Base-by-base conservation (phyloP, 139 green algal genomes). In the Limnomonas spitsbergensis region DNA sequence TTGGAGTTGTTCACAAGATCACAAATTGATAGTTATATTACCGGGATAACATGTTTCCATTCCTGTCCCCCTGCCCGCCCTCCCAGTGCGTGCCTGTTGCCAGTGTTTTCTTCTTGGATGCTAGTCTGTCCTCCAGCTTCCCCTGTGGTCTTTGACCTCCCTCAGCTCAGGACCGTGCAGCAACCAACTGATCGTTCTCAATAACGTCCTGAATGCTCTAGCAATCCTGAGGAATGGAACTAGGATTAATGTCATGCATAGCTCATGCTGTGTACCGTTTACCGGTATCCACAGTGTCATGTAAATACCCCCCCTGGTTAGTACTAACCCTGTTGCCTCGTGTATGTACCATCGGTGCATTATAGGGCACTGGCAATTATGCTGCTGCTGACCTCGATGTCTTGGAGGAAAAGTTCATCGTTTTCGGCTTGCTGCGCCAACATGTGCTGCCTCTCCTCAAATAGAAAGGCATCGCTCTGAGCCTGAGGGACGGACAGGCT, bases 21-120 rank as follows among this genome's bases (percentile, higher is more conserved):
- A n/a, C n/a, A n/a, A n/a, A n/a, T n/a, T n/a, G n/a, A n/a, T n/a
- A n/a, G n/a, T n/a, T n/a, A n/a, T n/a, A n/a, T n/a, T n/a, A n/a
- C n/a, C n/a, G n/a, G n/a, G n/a, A n/a, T n/a, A n/a, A n/a, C n/a
- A n/a, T n/a, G n/a, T n/a, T n/a, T n/a, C n/a, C n/a, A n/a, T n/a
- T 24, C 56, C 56, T 36, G 56, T 20, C 27, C 29, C n/a, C 29
- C 56, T 7, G 27, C 29, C 14, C 56, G 7, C n/a, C n/a, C n/a
- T n/a, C n/a, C n/a, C n/a, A n/a, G n/a, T n/a, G n/a, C n/a, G n/a
- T n/a, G n/a, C 29, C 56, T 32, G 56, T 20, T 70, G 68, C 68
- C 35, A 74, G 4, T 20, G 68, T 32, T 32, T 74, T 74, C 29
- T 74, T 74, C 68, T 74, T 74, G 4, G 6, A n/a, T 4, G 68